phyloP scores from a whole-genome alignment of 495 filamentous ascomycete species.

The Trichoderma erinaceum region DNA sequence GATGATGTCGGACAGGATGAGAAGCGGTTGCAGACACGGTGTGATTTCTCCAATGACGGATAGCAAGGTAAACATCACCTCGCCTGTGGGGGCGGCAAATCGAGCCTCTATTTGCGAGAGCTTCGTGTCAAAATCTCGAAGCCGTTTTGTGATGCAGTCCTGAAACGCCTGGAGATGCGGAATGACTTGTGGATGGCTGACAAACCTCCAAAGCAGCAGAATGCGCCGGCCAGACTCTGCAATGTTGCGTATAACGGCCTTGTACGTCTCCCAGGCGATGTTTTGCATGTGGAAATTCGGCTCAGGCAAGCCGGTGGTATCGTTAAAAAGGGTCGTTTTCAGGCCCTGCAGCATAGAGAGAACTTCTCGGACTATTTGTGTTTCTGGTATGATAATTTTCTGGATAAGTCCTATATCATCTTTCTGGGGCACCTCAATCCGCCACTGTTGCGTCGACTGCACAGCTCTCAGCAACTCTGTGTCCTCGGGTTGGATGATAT shows the following conservation, averaged over 20 bases:
- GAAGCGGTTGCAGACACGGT: slow-evolving; percentile 47
- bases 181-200: slow-evolving; percentile 28
- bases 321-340: slow-evolving; percentile 62
- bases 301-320: slow-evolving; percentile 31
- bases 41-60: slow-evolving; percentile 55
- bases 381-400: slow-evolving; percentile 56
- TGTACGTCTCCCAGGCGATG: slow-evolving; percentile 37
- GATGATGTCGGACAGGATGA: slow-evolving; percentile 47
- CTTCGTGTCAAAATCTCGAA: slow-evolving; percentile 38
- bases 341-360: slow-evolving; percentile 81
- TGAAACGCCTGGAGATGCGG: slow-evolving; percentile 48
- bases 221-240: slow-evolving; percentile 36
- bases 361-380: slow-evolving; percentile 68
- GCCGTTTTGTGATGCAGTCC: slow-evolving; percentile 34
- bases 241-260: slow-evolving; percentile 34
- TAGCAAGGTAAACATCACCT: slow-evolving; percentile 52
- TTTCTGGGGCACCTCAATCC: slow-evolving; percentile 27
- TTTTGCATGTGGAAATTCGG: slow-evolving; percentile 32
- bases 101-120: slow-evolving; percentile 41
- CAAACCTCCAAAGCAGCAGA: slow-evolving; percentile 31
- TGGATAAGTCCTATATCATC: slow-evolving; percentile 30
- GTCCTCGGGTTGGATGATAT: slow-evolving; percentile 31
- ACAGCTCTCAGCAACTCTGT: slow-evolving; percentile 44
- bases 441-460: slow-evolving; percentile 61
- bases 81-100: slow-evolving; percentile 36